Base-by-base conservation (phyloP, 331 rosid species). In the Ulmus americana region DNA sequence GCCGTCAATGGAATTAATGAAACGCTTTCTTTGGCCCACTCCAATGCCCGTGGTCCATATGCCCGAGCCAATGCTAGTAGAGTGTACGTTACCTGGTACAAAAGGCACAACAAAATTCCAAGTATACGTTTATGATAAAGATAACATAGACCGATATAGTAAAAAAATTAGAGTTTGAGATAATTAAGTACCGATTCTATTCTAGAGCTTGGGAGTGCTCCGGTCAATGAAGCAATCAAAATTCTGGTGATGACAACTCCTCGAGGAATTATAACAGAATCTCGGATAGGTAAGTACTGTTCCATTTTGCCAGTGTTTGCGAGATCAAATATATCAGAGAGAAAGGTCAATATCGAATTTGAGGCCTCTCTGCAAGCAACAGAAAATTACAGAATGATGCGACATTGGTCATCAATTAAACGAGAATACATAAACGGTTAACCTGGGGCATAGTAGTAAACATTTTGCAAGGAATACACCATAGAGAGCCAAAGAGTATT, bases 161-260 rank as follows among this genome's bases (percentile, higher is more conserved):
- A 42, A 11, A 8, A 16, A 28, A 4, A 20, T 10, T 4, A 47
- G 59, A 59, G 39, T 28, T 3, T 60, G 69, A 10, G 59, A 40
- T 18, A 39, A 44, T 47, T 7, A n/a, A 12, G 46, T 87, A 95
- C 99, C 95, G 72, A 76, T 43, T 95, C 99, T 45, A 90, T 83
- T 75, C 97, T 89, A 65, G 96, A 90, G 61, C 85, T 95, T 43
- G 97, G 96, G 64, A 95, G 84, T 11, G 99, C 99, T 71, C 97
- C 99, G 3, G 99, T 82, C 51, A 95, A 80, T 16, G 90, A 82
- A 67, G 97, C 97, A 76, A 95, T 52, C 90, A 95, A 95, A 75
- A 90, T 80, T 80, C 97, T 82, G 48, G 88, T 76, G 69, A 95
- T 75, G 69, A 69, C 67, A 51, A 74, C 47, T 38, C 99, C 99